These are phyloP conservation scores for Microcyclospora tardicrescens DNA, from an alignment of 2,329 filamentous ascomycete genomes.

Conservation along the genomic window DNA sequence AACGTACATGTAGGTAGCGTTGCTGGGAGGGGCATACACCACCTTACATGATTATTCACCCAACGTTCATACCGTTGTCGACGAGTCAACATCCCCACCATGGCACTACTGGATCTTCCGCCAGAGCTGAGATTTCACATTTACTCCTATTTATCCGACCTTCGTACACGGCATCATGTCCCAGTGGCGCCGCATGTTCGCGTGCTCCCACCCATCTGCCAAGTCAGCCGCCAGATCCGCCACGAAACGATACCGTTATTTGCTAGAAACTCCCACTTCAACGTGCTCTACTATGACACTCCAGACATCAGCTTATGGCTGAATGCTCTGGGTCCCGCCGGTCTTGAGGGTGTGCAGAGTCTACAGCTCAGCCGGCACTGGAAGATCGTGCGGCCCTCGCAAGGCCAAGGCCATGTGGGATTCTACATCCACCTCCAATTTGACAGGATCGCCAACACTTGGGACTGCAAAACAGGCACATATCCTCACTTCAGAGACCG, in stretches of 20 bases:
- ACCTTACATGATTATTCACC: too few relatives aligned
- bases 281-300: constrained; percentile 5
- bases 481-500: constrained; percentile 9
- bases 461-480: constrained; percentile 6
- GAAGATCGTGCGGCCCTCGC: constrained; percentile 9
- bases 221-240: constrained; percentile 8
- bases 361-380: constrained; percentile 15
- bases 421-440: constrained; percentile 14
- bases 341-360: constrained; percentile 7
- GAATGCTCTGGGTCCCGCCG: constrained; percentile 3
- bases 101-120: constrained; percentile 1
- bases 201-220: constrained; percentile 14
- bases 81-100: too few relatives aligned
- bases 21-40: too few relatives aligned
- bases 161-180: constrained; percentile 5
- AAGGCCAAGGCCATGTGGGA: constrained; percentile 16
- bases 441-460: constrained; percentile 1
- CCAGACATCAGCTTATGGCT: constrained; percentile 9
- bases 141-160: constrained; percentile 11
- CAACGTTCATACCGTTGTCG: too few relatives aligned
- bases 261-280: constrained; percentile 10
- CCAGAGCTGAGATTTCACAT: constrained; percentile 3
- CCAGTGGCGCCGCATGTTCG: constrained; percentile 7
- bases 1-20: too few relatives aligned
- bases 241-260: constrained; percentile 15